phyloP scores from a whole-genome alignment of 2,329 filamentous ascomycete species.

The Dendrostoma leiphaemia region DNA sequence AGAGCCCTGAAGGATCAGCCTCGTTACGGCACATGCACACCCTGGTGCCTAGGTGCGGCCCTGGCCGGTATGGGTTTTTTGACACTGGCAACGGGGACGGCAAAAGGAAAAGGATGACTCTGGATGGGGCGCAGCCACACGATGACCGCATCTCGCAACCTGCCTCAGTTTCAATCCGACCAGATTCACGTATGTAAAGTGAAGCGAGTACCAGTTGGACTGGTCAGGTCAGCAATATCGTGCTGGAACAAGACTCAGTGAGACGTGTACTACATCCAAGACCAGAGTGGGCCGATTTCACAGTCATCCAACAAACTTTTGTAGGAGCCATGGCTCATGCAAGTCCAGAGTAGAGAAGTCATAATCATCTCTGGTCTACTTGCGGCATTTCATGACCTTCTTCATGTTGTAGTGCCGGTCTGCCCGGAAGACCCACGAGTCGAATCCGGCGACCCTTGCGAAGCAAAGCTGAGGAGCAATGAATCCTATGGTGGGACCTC shows the following conservation, averaged over 20 bases:
- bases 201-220: not conserved
- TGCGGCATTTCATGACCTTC: not conserved
- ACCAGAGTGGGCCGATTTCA: not conserved
- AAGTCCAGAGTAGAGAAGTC: not conserved
- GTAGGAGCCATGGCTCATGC: not conserved
- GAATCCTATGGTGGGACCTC: not conserved
- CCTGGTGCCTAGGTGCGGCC: conserved; percentile 16
- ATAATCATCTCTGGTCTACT: not conserved
- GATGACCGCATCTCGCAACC: conserved; percentile 10
- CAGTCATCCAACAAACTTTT: not conserved
- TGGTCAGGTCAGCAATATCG: not conserved
- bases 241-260: not conserved
- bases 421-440: too few relatives aligned
- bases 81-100: not conserved
- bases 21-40: conserved; percentile 16
- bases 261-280: not conserved
- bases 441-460: too few relatives aligned
- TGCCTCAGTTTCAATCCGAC: conserved; percentile 9
- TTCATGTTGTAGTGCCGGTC: too few relatives aligned
- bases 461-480: not conserved
- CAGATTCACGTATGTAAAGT: not conserved
- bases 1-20: conserved; percentile 18
- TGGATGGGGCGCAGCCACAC: conserved; percentile 16
- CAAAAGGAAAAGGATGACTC: not conserved
- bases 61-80: conserved; percentile 7